A percentile compares a stretch with the other conserved stretches of the same genome.
Evolutionary conservation across 306 rosid genomes (phyloP).

Genomic region (Cicer judaicum): DNA sequence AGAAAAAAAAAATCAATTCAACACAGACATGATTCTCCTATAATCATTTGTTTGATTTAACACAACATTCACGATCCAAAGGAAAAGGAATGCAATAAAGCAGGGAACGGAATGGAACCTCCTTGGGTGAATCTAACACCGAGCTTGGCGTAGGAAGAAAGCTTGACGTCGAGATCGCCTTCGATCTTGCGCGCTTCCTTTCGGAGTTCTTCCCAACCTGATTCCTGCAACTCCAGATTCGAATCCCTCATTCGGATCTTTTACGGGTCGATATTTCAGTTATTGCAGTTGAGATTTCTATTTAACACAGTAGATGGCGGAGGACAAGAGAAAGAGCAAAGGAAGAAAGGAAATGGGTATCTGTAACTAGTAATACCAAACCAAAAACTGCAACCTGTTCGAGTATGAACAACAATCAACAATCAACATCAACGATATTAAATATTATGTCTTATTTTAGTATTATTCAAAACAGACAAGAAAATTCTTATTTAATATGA

Average conservation of each 20-base stretch:
- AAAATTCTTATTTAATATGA: no score
- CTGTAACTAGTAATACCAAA: neutral
- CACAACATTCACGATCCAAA: constrained; percentile 2
- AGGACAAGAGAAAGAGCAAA: neutral
- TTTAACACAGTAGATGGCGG: neutral
- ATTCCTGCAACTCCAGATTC: constrained; percentile 92
- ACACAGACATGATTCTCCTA: constrained; percentile 15
- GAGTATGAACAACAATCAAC: neutral
- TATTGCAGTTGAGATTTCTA: constrained; percentile 46
- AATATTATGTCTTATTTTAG: no score
- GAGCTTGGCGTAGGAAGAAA: constrained; percentile 87
- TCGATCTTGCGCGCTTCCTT: constrained; percentile 96
- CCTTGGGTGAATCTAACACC: constrained; percentile 92
- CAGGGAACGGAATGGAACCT: constrained; percentile 54
- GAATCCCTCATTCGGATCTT: constrained; percentile 71
- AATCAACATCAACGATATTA: no score
- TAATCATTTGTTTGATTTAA: neutral
- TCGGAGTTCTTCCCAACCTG: constrained; percentile 98
- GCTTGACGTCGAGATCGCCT: constrained; percentile 98
- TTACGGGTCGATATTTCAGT: constrained; percentile 40
- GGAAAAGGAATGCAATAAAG: neutral
- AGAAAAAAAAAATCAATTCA: neutral
- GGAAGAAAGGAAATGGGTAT: neutral
- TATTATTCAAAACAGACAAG: no score
- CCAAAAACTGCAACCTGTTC: neutral